Conservation (phyloP, 768 basidiomycete genomes). For the Lentinula aciculospora region DNA sequence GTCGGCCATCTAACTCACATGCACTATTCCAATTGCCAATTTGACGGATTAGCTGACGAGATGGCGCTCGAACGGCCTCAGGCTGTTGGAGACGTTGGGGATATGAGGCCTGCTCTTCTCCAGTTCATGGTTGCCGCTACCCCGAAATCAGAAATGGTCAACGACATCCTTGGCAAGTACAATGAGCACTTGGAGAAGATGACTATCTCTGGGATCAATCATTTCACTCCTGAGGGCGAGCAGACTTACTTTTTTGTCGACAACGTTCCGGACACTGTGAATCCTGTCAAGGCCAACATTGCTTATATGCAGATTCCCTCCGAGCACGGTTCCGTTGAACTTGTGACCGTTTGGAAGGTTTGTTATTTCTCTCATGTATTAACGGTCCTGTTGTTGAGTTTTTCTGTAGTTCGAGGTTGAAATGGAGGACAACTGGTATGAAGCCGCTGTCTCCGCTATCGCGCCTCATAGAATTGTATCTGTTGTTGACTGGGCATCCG, state of each 20-base stretch:
- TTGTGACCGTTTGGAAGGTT: constrained; percentile 82
- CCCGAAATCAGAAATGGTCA: constrained; percentile 39
- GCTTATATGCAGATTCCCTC: constrained; percentile 81
- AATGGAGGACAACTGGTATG: constrained; percentile 96
- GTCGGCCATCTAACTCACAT: constrained; percentile 37
- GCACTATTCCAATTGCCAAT: constrained; percentile 52
- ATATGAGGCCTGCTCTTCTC: constrained; percentile 56
- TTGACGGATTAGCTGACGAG: constrained; percentile 33
- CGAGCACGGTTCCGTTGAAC: constrained; percentile 46
- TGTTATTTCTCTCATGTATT: constrained; percentile 15
- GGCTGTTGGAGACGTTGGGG: constrained; percentile 22
- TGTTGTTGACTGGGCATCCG: constrained; percentile 93
- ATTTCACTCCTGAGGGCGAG: constrained; percentile 41
- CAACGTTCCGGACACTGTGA: constrained; percentile 72
- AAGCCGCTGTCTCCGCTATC: constrained; percentile 72
- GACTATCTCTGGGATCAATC: constrained; percentile 25
- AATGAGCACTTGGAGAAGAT: constrained; percentile 49
- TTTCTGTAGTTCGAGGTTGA: constrained; percentile 75
- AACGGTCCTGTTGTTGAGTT: neutral
- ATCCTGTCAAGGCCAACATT: constrained; percentile 74
- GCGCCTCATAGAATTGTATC: constrained; percentile 78
- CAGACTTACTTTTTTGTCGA: constrained; percentile 36
- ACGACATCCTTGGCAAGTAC: constrained; percentile 45
- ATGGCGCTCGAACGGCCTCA: constrained; percentile 21
- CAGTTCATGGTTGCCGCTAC: constrained; percentile 78